These are phyloP conservation scores for Cladosporium sp. DNA, from an alignment of 2,329 filamentous ascomycete species.

Conservation along the genomic window DNA sequence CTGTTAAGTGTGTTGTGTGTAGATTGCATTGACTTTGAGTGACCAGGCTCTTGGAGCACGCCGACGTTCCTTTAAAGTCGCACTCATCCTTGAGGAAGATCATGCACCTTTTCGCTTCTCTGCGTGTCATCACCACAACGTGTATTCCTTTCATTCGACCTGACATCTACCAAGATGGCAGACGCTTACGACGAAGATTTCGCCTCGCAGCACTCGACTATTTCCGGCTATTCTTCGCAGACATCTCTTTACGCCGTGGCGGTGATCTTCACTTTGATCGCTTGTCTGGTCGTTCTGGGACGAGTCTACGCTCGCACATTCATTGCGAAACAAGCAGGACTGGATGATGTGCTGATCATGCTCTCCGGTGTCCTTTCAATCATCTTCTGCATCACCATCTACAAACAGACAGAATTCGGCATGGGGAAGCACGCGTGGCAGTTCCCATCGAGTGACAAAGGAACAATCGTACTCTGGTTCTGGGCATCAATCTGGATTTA, in stretches of 20 bases:
- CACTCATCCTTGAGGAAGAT: neutral
- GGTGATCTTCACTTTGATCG: neutral
- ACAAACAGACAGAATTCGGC: neutral
- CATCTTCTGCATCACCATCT: neutral
- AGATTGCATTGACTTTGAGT: neutral
- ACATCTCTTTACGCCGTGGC: neutral
- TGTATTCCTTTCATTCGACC: neutral
- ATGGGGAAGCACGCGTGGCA: neutral
- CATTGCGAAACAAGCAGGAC: neutral
- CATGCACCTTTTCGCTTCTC: neutral
- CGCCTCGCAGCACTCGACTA: neutral
- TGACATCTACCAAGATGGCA: neutral
- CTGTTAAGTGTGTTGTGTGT: neutral
- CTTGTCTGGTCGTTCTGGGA: neutral
- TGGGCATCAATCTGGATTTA: slow-evolving; percentile 17
- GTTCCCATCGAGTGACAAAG: neutral
- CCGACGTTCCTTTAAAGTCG: neutral
- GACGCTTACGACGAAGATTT: neutral
- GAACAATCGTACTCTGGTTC: neutral
- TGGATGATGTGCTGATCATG: neutral
- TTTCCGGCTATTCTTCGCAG: neutral
- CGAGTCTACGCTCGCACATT: neutral
- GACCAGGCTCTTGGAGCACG: neutral
- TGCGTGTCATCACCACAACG: neutral
- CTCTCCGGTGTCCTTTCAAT: neutral